Conservation (phyloP, 2,329 filamentous ascomycete genomes). For the Ophiosphaerella herpotricha region DNA sequence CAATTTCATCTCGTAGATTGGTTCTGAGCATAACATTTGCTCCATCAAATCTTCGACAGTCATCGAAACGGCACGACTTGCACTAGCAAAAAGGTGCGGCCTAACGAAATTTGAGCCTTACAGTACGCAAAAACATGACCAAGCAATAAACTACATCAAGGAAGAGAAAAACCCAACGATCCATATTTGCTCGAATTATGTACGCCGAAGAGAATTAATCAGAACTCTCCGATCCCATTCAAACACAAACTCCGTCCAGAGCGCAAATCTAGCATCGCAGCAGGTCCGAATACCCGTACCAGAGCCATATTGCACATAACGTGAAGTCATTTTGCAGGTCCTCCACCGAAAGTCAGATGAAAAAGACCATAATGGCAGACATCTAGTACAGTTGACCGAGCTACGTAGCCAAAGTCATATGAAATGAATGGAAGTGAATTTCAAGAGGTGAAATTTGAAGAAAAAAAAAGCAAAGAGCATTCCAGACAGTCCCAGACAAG, state of each 20-base stretch:
- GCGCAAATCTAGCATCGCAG: background rate
- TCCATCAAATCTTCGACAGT: too few relatives aligned
- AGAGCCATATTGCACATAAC: conserved; percentile 18
- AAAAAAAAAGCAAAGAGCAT: conserved; percentile 1
- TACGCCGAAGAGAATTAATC: conserved; percentile 5
- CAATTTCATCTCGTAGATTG: too few relatives aligned
- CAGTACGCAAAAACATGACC: too few relatives aligned
- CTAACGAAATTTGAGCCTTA: too few relatives aligned
- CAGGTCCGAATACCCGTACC: background rate
- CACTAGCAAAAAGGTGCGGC: too few relatives aligned
- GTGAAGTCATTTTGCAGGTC: conserved; percentile 10
- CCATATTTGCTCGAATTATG: background rate
- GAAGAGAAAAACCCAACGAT: background rate
- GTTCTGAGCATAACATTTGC: too few relatives aligned
- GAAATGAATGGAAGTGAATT: background rate
- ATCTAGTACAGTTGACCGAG: conserved; percentile 20
- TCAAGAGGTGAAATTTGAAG: conserved; percentile 1
- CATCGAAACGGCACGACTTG: too few relatives aligned
- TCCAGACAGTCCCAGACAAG: conserved; percentile 1
- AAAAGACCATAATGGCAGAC: conserved; percentile 8
- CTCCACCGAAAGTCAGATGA: conserved; percentile 10
- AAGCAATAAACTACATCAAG: background rate
- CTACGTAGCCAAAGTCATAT: conserved; percentile 20
- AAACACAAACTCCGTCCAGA: background rate
- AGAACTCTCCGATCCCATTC: background rate